Evolutionary conservation across 2,329 filamentous ascomycete genomes (phyloP).

Genomic region (Botryosphaeria dothidea): DNA sequence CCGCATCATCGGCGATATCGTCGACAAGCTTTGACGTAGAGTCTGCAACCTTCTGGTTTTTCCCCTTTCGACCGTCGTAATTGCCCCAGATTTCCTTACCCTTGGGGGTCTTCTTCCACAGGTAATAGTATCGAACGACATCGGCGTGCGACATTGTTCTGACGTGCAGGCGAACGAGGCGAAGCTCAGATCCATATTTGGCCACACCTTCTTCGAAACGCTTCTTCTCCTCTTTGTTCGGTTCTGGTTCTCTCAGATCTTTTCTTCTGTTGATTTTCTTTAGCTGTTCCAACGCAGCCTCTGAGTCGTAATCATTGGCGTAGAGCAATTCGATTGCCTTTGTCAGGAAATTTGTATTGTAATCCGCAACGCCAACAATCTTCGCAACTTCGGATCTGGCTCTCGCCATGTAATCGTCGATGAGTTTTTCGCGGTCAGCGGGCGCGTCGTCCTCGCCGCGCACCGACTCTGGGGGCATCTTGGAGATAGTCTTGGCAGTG

Average conservation of each 20-base stretch:
- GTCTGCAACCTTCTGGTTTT: slow-evolving; percentile 74
- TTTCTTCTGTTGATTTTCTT: slow-evolving; percentile 65
- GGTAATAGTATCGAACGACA: slow-evolving; percentile 92
- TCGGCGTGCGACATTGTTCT: slow-evolving; percentile 77
- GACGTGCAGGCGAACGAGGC: slow-evolving; percentile 80
- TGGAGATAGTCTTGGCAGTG: slow-evolving; percentile 77
- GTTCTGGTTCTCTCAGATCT: slow-evolving; percentile 80
- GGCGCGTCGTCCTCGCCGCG: slow-evolving; percentile 47
- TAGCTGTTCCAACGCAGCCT: slow-evolving; percentile 70
- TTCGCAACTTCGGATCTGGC: slow-evolving; percentile 63
- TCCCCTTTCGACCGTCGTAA: slow-evolving; percentile 83
- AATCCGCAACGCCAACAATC: slow-evolving; percentile 67
- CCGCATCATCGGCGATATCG: slow-evolving; percentile 86
- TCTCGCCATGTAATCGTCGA: slow-evolving; percentile 75
- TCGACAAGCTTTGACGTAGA: slow-evolving; percentile 77
- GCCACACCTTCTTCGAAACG: slow-evolving; percentile 88
- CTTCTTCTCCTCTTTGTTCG: slow-evolving; percentile 77
- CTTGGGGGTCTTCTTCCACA: slow-evolving; percentile 92
- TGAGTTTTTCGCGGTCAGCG: slow-evolving; percentile 55
- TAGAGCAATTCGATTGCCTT: slow-evolving; percentile 76
- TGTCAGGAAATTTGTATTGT: slow-evolving; percentile 85
- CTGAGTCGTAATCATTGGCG: slow-evolving; percentile 68
- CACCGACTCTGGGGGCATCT: slow-evolving; percentile 59
- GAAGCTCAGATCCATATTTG: slow-evolving; percentile 89
- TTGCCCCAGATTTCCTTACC: slow-evolving; percentile 89